Conservation (phyloP, 768 basidiomycete genomes). For the Ramaria rubella region DNA sequence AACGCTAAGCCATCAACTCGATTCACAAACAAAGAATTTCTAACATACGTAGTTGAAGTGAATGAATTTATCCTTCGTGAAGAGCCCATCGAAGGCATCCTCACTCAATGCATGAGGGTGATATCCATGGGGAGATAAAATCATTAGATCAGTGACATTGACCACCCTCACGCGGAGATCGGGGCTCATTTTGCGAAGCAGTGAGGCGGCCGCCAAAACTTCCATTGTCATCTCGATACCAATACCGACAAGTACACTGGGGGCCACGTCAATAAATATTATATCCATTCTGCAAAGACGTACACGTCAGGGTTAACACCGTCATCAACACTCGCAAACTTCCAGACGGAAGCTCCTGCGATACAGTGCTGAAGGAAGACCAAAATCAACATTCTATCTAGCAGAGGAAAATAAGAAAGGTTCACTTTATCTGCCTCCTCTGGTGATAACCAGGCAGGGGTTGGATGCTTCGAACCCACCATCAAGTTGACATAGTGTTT, state of each 20-base stretch:
- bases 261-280: not conserved
- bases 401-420: not conserved
- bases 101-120: slow-evolving; percentile 71
- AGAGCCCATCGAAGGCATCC: slow-evolving; percentile 59
- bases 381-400: not conserved
- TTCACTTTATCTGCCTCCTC: slow-evolving; percentile 70
- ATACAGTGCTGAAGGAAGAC: slow-evolving; percentile 57
- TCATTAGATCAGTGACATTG: slow-evolving; percentile 87
- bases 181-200: slow-evolving; percentile 64
- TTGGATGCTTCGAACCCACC: slow-evolving; percentile 83
- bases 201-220: slow-evolving; percentile 76
- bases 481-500: slow-evolving; percentile 86
- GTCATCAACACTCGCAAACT: slow-evolving; percentile 67
- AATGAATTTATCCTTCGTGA: slow-evolving; percentile 62
- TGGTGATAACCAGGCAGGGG: slow-evolving; percentile 67
- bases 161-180: slow-evolving; percentile 77
- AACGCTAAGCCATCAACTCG: not conserved
- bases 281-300: slow-evolving; percentile 16
- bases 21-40: not conserved
- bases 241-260: slow-evolving; percentile 73
- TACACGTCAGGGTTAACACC: slow-evolving; percentile 70
- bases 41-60: slow-evolving; percentile 64
- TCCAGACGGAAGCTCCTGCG: slow-evolving; percentile 84
- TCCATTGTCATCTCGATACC: slow-evolving; percentile 88
- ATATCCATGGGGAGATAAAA: slow-evolving; percentile 57